A percentile compares a stretch with the other conserved stretches of the same genome.
Conservation (phyloP, 2,329 filamentous ascomycete species). For the Orbilia quercus region DNA sequence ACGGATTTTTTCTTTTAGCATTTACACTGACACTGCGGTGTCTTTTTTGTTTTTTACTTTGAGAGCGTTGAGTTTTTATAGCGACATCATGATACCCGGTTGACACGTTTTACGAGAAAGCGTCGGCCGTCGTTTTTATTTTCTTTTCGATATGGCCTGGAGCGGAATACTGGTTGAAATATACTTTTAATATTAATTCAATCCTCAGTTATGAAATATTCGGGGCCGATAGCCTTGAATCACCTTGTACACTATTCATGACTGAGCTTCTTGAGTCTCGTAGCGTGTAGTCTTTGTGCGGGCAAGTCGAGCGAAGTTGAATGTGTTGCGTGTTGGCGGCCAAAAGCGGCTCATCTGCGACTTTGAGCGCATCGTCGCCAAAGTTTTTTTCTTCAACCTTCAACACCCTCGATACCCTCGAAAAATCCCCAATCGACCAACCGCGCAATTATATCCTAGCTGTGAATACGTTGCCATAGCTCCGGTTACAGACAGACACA, state of each 20-base stretch:
- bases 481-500: not conserved
- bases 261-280: too few relatives aligned
- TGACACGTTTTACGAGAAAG: conserved; percentile 43
- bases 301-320: too few relatives aligned
- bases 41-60: conserved; percentile 16
- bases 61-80: conserved; percentile 13
- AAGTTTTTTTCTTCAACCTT: conserved; percentile 25
- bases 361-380: conserved; percentile 11
- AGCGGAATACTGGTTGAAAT: conserved; percentile 11
- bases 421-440: not conserved
- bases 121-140: conserved; percentile 30
- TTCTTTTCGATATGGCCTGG: conserved; percentile 27
- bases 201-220: not conserved
- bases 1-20: conserved; percentile 4
- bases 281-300: not conserved
- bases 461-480: not conserved
- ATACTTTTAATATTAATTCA: conserved; percentile 27
- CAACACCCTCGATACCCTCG: conserved; percentile 7
- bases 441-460: not conserved
- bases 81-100: conserved; percentile 46
- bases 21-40: conserved; percentile 36
- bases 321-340: conserved; percentile 9
- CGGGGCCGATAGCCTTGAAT: too few relatives aligned
- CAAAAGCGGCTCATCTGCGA: conserved; percentile 13
- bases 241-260: too few relatives aligned